A percentile compares a stretch with the other conserved stretches of the same genome.
Evolutionary conservation across 1,139 yeast genomes (phyloP).

Genomic region (Pichia sp.): DNA sequence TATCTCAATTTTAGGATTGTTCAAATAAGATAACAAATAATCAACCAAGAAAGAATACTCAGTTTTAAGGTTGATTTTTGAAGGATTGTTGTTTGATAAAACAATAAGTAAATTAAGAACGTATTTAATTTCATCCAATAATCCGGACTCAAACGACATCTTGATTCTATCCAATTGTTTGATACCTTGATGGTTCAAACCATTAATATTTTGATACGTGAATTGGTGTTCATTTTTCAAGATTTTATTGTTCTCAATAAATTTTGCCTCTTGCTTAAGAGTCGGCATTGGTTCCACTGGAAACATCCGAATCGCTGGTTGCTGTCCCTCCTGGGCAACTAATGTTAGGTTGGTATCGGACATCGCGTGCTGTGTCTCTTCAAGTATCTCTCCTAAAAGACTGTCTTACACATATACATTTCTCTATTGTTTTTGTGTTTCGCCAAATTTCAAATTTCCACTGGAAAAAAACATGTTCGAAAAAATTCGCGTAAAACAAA

Average conservation of each 20-base stretch:
- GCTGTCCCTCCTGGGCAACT: background rate
- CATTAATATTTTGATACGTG: constrained; percentile 32
- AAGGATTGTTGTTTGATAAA: constrained; percentile 47
- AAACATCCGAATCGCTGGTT: constrained; percentile 12
- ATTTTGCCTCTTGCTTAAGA: constrained; percentile 27
- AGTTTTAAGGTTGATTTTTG: constrained; percentile 36
- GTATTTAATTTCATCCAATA: constrained; percentile 58
- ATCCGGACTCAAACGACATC: constrained; percentile 57
- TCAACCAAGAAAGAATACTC: constrained; percentile 43
- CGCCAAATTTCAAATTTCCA: too few relatives aligned
- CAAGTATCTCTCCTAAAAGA: too few relatives aligned
- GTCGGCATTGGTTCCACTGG: constrained; percentile 27
- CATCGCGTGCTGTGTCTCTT: background rate
- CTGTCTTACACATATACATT: too few relatives aligned
- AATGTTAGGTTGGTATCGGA: background rate
- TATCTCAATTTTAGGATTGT: constrained; percentile 28
- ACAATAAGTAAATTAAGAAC: constrained; percentile 56
- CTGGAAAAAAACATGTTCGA: too few relatives aligned
- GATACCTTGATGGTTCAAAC: constrained; percentile 49
- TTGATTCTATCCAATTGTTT: constrained; percentile 52
- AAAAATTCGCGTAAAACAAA: too few relatives aligned
- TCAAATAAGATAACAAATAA: constrained; percentile 42
- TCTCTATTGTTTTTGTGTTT: too few relatives aligned
- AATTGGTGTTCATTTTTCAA: constrained; percentile 28
- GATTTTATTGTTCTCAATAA: constrained; percentile 25